These are phyloP conservation scores for Leccinum uliginosum DNA, from an alignment of 768 basidiomycete species.

Conservation along the genomic window DNA sequence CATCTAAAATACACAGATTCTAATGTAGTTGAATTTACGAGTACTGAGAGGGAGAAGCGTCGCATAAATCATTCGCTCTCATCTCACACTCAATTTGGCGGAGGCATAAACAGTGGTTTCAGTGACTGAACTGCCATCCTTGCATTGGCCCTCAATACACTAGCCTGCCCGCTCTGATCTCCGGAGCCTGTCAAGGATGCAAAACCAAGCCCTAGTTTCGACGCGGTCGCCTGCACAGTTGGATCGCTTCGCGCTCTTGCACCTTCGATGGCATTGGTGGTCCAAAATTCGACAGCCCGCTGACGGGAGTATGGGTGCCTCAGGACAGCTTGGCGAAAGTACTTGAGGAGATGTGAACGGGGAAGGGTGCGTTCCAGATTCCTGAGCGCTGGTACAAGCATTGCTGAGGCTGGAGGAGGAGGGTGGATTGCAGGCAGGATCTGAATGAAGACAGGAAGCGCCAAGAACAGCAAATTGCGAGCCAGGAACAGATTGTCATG, in stretches of 20 bases:
- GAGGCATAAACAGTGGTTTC: constrained; percentile 23
- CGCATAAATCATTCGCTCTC: neutral
- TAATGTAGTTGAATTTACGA: neutral
- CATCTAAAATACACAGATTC: neutral
- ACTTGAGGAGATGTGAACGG: constrained; percentile 52
- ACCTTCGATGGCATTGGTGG: constrained; percentile 49
- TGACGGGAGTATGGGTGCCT: constrained; percentile 46
- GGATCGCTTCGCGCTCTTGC: constrained; percentile 45
- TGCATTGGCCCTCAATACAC: constrained; percentile 22
- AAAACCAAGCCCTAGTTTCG: constrained; percentile 41
- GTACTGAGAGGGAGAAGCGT: neutral
- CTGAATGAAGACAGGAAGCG: constrained; percentile 50
- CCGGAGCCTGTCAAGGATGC: constrained; percentile 10
- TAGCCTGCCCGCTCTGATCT: constrained; percentile 15
- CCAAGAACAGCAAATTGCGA: constrained; percentile 57
- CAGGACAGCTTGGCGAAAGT: constrained; percentile 53
- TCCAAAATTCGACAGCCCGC: constrained; percentile 55
- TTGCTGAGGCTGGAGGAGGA: constrained; percentile 28
- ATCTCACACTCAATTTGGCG: constrained; percentile 9
- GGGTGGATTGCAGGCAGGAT: constrained; percentile 34
- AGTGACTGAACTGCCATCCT: constrained; percentile 26
- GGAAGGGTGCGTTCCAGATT: constrained; percentile 37
- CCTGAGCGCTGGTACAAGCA: constrained; percentile 22
- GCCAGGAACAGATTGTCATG: constrained; percentile 53
- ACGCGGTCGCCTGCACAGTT: constrained; percentile 43